These are phyloP conservation scores for Leccinum olivaceopallidum DNA, from an alignment of 768 basidiomycete genomes.

Conservation along the genomic window DNA sequence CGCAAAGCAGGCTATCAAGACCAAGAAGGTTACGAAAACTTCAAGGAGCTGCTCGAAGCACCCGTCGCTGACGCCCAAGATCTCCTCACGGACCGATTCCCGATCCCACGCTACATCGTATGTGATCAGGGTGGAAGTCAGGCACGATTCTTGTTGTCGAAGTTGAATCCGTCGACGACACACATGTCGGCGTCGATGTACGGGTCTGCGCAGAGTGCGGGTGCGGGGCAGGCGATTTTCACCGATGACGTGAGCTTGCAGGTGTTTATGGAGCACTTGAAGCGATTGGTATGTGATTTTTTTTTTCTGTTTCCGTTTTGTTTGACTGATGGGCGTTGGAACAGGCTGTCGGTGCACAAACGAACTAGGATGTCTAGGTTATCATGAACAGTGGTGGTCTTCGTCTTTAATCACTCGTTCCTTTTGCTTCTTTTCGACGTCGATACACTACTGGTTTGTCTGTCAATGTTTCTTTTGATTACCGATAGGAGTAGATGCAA, in stretches of 20 bases:
- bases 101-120: slow-evolving; percentile 96
- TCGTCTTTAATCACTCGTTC: background rate
- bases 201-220: slow-evolving; percentile 66
- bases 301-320: background rate
- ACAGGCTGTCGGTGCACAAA: slow-evolving; percentile 70
- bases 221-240: slow-evolving; percentile 89
- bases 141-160: slow-evolving; percentile 95
- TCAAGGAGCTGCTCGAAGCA: slow-evolving; percentile 87
- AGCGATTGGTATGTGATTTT: slow-evolving; percentile 68
- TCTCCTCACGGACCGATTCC: slow-evolving; percentile 91
- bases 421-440: slow-evolving; percentile 1
- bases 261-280: slow-evolving; percentile 97
- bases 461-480: slow-evolving; percentile 11
- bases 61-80: slow-evolving; percentile 95
- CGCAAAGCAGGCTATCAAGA: slow-evolving; percentile 98
- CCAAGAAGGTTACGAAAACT: slow-evolving; percentile 98
- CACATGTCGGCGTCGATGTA: slow-evolving; percentile 94
- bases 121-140: slow-evolving; percentile 98
- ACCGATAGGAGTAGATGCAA: slow-evolving; percentile 17
- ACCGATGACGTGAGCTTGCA: slow-evolving; percentile 98
- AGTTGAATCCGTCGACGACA: slow-evolving; percentile 96
- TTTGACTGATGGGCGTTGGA: slow-evolving; percentile 7
- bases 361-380: slow-evolving; percentile 41
- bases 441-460: slow-evolving; percentile 12
- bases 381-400: background rate